Percentiles rank a stretch among this genome's conserved stretches.
Conservation (phyloP, 805 yeast species). For the Helenozyma rhizophorensis region DNA sequence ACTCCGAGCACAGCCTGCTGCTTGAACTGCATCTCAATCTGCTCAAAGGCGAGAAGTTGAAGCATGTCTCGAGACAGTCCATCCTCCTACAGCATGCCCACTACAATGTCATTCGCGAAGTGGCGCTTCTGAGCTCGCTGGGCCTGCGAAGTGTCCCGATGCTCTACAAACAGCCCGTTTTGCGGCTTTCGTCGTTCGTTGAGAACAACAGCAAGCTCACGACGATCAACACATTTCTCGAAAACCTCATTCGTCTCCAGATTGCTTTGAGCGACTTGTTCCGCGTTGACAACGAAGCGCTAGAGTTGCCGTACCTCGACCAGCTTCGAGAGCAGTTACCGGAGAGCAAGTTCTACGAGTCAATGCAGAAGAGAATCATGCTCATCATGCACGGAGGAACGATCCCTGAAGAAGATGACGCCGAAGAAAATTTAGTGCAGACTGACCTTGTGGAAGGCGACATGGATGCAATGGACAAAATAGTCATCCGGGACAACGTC, state of each 20-base stretch:
- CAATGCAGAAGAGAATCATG: slow-evolving; percentile 31
- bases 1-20: background rate
- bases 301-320: slow-evolving; percentile 17
- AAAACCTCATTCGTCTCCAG: slow-evolving; percentile 18
- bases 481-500: slow-evolving; percentile 11
- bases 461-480: slow-evolving; percentile 12
- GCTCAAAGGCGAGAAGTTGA: slow-evolving; percentile 10
- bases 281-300: slow-evolving; percentile 3
- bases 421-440: slow-evolving; percentile 1
- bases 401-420: slow-evolving; percentile 3
- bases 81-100: slow-evolving; percentile 19
- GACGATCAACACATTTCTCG: slow-evolving; percentile 20
- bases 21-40: background rate
- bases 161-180: slow-evolving; percentile 26
- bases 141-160: background rate
- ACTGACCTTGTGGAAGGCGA: too few relatives aligned
- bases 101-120: slow-evolving; percentile 24
- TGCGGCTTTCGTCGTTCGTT: slow-evolving; percentile 24
- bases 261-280: slow-evolving; percentile 13
- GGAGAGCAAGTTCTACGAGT: slow-evolving; percentile 19
- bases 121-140: slow-evolving; percentile 5
- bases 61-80: slow-evolving; percentile 23
- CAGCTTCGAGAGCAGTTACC: slow-evolving; percentile 20
- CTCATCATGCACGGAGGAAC: slow-evolving; percentile 17
- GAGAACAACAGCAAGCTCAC: slow-evolving; percentile 17